Percentiles rank a stretch among this genome's conserved stretches.
Evolutionary conservation across 2,329 filamentous ascomycete species (phyloP).

Genomic region (Aspergillus pseudoviridinutans): DNA sequence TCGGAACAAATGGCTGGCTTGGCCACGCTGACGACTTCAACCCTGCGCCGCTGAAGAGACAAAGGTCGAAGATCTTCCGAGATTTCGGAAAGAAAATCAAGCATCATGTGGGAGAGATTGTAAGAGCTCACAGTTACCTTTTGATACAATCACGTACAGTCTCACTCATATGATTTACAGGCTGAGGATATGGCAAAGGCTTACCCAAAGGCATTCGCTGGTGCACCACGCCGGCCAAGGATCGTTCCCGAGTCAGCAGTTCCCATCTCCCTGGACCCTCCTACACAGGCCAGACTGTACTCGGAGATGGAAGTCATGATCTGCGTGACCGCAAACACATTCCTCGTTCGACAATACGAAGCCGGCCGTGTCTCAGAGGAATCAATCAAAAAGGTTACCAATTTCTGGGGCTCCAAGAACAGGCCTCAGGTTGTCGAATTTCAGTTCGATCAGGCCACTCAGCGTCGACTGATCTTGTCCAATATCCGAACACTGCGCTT

Average conservation of each 20-base stretch:
- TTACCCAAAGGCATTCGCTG: slow-evolving; percentile 10
- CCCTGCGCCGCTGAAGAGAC: slow-evolving; percentile 21
- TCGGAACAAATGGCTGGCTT: slow-evolving; percentile 41
- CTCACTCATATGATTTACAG: slow-evolving; percentile 11
- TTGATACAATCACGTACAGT: neutral
- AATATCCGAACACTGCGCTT: slow-evolving; percentile 47
- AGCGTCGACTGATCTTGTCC: slow-evolving; percentile 44
- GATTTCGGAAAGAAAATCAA: slow-evolving; percentile 37
- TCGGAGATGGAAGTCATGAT: slow-evolving; percentile 46
- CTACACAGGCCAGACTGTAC: slow-evolving; percentile 42
- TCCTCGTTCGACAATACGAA: slow-evolving; percentile 41
- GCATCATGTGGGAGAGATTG: slow-evolving; percentile 34
- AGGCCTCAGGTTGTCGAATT: slow-evolving; percentile 49
- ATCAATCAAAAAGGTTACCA: slow-evolving; percentile 36
- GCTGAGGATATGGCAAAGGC: slow-evolving; percentile 24
- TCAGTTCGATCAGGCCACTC: slow-evolving; percentile 50
- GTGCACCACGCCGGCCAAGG: slow-evolving; percentile 7
- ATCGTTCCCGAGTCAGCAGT: slow-evolving; percentile 23
- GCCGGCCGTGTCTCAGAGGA: slow-evolving; percentile 36
- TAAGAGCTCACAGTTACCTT: slow-evolving; percentile 16
- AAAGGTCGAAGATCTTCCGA: slow-evolving; percentile 30
- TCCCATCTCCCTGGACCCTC: slow-evolving; percentile 38
- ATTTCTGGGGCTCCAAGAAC: slow-evolving; percentile 44
- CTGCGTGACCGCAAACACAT: slow-evolving; percentile 42
- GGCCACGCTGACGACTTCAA: slow-evolving; percentile 32